Base-by-base conservation (phyloP, 768 basidiomycete species). In the Collybia sp. region DNA sequence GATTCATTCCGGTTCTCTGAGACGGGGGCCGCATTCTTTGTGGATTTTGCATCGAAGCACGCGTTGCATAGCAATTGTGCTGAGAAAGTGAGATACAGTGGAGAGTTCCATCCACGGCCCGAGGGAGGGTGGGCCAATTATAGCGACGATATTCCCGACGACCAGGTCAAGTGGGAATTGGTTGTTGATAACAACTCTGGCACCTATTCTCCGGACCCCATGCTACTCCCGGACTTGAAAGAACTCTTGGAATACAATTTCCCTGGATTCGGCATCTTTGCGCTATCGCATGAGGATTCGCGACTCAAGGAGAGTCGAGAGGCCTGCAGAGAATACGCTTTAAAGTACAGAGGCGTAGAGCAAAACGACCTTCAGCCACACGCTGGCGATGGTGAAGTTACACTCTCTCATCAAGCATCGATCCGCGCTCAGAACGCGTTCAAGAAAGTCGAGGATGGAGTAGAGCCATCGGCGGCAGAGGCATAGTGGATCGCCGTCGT, bases 121-220 rank as follows among this genome's bases (percentile, higher is more conserved):
- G 72, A 60, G 44, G 85, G 79, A 42, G 89, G 82, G 2, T 92
- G 80, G 84, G 72, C 63, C 40, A 68, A 58, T 49, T 86, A 88
- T 66, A 67, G 60, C 37, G 85, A 88, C 52, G 63, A 60, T 30
- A 72, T 59, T 1, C 57, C 64, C 1, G 85, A 87, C 52, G 70
- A 69, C 3, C 68, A 75, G 5, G 80, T 84, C 37, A 60, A 67
- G 30, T 93, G 90, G 86, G 88, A 93, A 61, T 61, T 93, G 30
- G 82, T 91, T 51, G 79, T 93, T 56, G 90, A 93, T 61, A 93
- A 93, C 56, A 86, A 87, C 57, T 83, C 80, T 53, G 90, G 90
- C 41, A 93, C 89, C 43, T 92, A 93, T 59, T 75, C 87, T 30
- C 90, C 91, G 1, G 79, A 88, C 57, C 70, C 73, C 44, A 61